A percentile compares a stretch with the other conserved stretches of the same genome.
phyloP scores from a whole-genome alignment of 352 stramenopile species.

The Globisporangium nodosum region DNA sequence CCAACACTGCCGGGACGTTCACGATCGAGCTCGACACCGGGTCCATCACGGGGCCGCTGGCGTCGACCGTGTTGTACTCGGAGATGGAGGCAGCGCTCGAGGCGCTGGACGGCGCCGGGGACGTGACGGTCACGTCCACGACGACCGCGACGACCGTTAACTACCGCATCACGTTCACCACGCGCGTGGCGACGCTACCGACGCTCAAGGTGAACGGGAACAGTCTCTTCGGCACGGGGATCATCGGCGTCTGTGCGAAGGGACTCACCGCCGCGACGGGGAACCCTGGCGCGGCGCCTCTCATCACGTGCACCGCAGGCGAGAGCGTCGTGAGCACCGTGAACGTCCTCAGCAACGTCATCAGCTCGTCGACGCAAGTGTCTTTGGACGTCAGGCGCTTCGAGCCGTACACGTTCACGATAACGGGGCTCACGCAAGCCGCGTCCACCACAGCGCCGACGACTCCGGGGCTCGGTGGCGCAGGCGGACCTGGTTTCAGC shows the following conservation, averaged over 20 bases:
- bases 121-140: slow-evolving; percentile 61
- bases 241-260: slow-evolving; percentile 51
- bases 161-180: slow-evolving; percentile 60
- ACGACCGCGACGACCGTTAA: slow-evolving; percentile 21
- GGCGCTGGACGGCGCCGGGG: slow-evolving; percentile 64
- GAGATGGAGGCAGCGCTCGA: slow-evolving; percentile 81
- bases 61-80: slow-evolving; percentile 44
- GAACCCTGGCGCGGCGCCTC: slow-evolving; percentile 18
- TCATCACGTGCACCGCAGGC: slow-evolving; percentile 36
- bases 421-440: slow-evolving; percentile 38
- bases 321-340: slow-evolving; percentile 40
- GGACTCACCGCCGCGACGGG: slow-evolving; percentile 16
- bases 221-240: slow-evolving; percentile 28
- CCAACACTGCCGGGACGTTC: slow-evolving; percentile 80
- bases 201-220: slow-evolving; percentile 27
- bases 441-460: slow-evolving; percentile 24
- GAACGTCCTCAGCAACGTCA: slow-evolving; percentile 15
- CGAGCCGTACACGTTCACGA: slow-evolving; percentile 52
- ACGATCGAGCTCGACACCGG: slow-evolving; percentile 52
- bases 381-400: slow-evolving; percentile 39
- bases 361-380: slow-evolving; percentile 22
- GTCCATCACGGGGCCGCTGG: slow-evolving; percentile 46
- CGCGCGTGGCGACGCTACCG: slow-evolving; percentile 26
- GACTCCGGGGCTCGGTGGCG: slow-evolving; percentile 25
- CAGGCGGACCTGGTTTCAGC: slow-evolving; percentile 41